Evolutionary conservation across 75 land plant species (phyloP), one percentile per base, ranked within the genome.

Genomic region (Cunninghamia lanceolata): DNA sequence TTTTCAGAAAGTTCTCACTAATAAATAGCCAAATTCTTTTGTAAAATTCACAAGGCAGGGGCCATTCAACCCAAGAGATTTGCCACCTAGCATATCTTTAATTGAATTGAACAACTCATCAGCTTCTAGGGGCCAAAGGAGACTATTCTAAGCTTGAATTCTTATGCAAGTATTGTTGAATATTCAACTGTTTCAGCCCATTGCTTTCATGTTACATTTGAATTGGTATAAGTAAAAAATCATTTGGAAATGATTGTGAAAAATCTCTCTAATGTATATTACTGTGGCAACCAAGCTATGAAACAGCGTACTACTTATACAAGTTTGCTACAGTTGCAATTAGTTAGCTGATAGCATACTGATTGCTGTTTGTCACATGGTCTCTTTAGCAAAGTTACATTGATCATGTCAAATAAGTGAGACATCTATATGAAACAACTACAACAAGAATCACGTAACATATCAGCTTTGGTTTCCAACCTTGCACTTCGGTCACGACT

Each of bases 401-500:
- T 14, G 63, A 82, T 42, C n/a, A 43, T 79, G 8, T 40, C 47
- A 79, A 28, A 28, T 43, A 39, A 79, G 42, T 84, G 36, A 84
- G 38, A 19, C 25, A 54, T 84, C 13, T 35, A 35, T 56, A 35
- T 52, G 34, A 28, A 38, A 59, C 32, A 32, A 52, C 70, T 0
- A 14, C 84, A 85, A 45, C 35, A 34, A 85, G 28, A 38, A 19
- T 38, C 39, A 35, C 15, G 11, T 14, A 46, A 86, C 85, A 47
- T 32, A 42, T 30, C 40, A 77, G 46, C 42, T 43, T 79, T 79
- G 46, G 10, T 10, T 43, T 5, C 83, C 47, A 30, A 91, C 92
- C 92, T 91, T 82, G 92, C 92, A 89, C 85, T 86, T 32, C 92
- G 91, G 82, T 91, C 92, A 39, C 91, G 85, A 59, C 92, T 91